These are phyloP conservation scores for Ilyonectria robusta DNA, from an alignment of 2,329 filamentous ascomycete genomes.

Conservation along the genomic window DNA sequence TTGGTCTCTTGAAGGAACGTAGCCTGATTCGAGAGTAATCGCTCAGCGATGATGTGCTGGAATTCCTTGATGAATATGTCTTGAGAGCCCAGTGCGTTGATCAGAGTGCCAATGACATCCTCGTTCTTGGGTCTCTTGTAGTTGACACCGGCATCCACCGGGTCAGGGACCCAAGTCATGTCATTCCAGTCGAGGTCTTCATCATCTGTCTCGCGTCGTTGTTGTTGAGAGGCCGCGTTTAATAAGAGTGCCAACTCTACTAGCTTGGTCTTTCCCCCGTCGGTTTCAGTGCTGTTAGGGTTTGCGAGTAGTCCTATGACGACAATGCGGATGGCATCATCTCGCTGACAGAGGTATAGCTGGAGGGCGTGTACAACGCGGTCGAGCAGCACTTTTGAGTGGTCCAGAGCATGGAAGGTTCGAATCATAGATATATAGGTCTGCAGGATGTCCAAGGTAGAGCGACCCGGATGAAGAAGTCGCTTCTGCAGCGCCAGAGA, in stretches of 20 bases:
- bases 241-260: slow-evolving; percentile 78
- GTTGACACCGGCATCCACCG: slow-evolving; percentile 91
- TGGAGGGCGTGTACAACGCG: slow-evolving; percentile 81
- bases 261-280: slow-evolving; percentile 65
- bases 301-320: slow-evolving; percentile 81
- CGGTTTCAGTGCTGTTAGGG: slow-evolving; percentile 65
- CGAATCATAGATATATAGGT: slow-evolving; percentile 86
- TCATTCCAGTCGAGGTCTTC: slow-evolving; percentile 91
- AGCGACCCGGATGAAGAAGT: slow-evolving; percentile 81
- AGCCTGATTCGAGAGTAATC: slow-evolving; percentile 77
- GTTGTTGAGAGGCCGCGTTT: slow-evolving; percentile 70
- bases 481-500: slow-evolving; percentile 74
- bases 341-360: slow-evolving; percentile 81
- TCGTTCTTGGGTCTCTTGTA: slow-evolving; percentile 91
- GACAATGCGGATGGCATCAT: slow-evolving; percentile 84
- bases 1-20: slow-evolving; percentile 85
- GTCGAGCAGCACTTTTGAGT: slow-evolving; percentile 83
- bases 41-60: slow-evolving; percentile 88
- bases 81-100: slow-evolving; percentile 88
- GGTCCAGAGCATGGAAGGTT: slow-evolving; percentile 81
- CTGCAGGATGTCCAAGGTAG: slow-evolving; percentile 81
- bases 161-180: slow-evolving; percentile 93
- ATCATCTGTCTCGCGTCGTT: slow-evolving; percentile 68
- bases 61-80: slow-evolving; percentile 96
- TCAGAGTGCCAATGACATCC: slow-evolving; percentile 92